Conservation (phyloP, 1,284 basidiomycete species). For the Sanghuangporus weigelae region DNA sequence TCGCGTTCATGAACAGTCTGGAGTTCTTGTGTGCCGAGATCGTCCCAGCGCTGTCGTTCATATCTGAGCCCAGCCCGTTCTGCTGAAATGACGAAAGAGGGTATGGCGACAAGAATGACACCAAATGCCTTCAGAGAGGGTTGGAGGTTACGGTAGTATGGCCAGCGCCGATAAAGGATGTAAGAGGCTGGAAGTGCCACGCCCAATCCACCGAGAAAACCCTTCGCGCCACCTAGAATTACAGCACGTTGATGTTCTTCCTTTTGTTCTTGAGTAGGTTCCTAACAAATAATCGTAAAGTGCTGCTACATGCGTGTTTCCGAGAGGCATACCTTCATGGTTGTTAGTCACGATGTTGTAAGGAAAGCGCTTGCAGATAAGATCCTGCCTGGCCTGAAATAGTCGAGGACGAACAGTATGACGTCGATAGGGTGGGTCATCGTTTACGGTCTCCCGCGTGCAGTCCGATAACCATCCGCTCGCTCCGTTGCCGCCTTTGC, state of each 20-base stretch:
- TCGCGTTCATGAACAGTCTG: constrained; percentile 26
- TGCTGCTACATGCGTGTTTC: too few species aligned
- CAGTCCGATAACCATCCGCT: background rate
- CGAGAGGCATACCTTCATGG: background rate
- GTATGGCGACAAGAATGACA: constrained; percentile 61
- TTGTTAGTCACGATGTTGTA: background rate
- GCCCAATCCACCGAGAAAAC: constrained; percentile 46
- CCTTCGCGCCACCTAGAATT: constrained; percentile 60
- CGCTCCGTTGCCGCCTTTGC: background rate
- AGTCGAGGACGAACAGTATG: background rate
- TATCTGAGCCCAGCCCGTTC: constrained; percentile 50
- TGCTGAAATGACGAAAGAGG: constrained; percentile 67
- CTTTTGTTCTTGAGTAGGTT: constrained; percentile 5
- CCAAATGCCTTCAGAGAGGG: constrained; percentile 73
- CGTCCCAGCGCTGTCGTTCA: constrained; percentile 19
- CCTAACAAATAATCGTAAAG: background rate
- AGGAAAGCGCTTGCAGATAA: background rate
- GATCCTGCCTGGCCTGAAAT: background rate
- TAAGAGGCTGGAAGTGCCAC: constrained; percentile 54
- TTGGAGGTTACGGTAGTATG: constrained; percentile 66
- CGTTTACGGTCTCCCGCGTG: background rate
- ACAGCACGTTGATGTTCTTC: constrained; percentile 50
- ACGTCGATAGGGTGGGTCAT: background rate
- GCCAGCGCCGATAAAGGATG: constrained; percentile 49
- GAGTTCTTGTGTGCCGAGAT: constrained; percentile 31